Base-by-base conservation (phyloP, 441 rosid genomes). In the Iberis amara region DNA sequence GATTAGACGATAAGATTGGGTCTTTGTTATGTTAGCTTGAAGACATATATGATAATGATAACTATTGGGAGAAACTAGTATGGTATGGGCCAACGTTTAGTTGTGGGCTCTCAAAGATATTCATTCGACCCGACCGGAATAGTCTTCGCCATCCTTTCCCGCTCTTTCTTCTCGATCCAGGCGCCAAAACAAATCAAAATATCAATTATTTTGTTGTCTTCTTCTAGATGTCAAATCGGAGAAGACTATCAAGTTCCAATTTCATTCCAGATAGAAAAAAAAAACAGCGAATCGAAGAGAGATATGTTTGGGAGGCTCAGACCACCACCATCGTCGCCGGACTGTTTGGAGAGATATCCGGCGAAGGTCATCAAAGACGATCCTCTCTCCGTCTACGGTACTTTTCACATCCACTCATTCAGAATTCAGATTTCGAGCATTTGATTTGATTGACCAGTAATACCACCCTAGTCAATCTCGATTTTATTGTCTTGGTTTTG, bases 341-440 rank as follows among this genome's bases (percentile, higher is more conserved):
- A 80, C 10, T 31, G 59, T 58, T 53, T 83, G 57, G 88, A 80
- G 60, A 69, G 79, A 45, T 73, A 71, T 4, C 76, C 89, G 27
- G 62, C 89, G 37, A 86, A 89, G 75, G 66, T 82, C 66, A 69
- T 83, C 77, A 89, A 82, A 66, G 83, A 76, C 65, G 94, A 89
- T 68, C 76, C 81, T 60, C 79, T 89, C 75, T 89, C 95, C 61
- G 53, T 89, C 58, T 89, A 80, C 73, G 95, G 90, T 89, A 71
- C 11, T 47, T 3, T 62, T 6, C 33, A 30, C 42, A 38, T 14
- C 3, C 49, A 8, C 37, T 6, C 47, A 45, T 38, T 12, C 11
- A 5, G 1, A 13, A 27, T 12, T 35, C 15, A 13, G 37, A 48
- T 40, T 23, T 8, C 33, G 6, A 9, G 0, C 55, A 13, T 6